These are phyloP conservation scores for Balakata baccata DNA, from an alignment of 345 rosid species.

Conservation along the genomic window DNA sequence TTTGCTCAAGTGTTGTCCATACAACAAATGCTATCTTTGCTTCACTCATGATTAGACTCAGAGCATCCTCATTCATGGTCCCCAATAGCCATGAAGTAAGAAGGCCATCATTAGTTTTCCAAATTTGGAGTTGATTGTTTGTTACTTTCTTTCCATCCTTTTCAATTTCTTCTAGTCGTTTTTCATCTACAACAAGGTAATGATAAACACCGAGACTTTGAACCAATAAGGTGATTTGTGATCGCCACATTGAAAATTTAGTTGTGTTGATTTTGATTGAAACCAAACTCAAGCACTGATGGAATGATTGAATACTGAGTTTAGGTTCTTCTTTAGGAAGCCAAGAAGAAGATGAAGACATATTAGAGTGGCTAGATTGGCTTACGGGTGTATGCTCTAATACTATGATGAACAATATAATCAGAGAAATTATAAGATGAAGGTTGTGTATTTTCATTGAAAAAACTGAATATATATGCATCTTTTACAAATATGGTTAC, in stretches of 20 bases:
- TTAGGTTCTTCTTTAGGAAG: background rate
- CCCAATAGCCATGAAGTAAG: background rate
- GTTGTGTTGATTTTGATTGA: background rate
- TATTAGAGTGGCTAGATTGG: background rate
- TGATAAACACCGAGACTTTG: background rate
- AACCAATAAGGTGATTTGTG: background rate
- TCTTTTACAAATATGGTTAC: no score
- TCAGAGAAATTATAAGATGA: no score
- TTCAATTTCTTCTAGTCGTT: background rate
- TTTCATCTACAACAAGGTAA: background rate
- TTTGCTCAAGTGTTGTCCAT: background rate
- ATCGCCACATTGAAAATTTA: background rate
- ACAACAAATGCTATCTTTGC: background rate
- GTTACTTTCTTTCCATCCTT: background rate
- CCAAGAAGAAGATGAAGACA: conserved; percentile 6
- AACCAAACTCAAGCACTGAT: background rate
- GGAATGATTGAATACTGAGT: background rate
- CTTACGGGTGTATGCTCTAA: background rate
- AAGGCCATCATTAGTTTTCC: background rate
- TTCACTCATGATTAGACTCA: background rate
- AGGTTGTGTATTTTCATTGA: no score
- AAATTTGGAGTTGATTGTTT: background rate
- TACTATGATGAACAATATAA: no score
- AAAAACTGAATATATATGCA: no score
- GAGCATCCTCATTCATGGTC: background rate